These are phyloP conservation scores for Exserohilum turcica DNA, from an alignment of 2,329 filamentous ascomycete genomes.

Conservation along the genomic window DNA sequence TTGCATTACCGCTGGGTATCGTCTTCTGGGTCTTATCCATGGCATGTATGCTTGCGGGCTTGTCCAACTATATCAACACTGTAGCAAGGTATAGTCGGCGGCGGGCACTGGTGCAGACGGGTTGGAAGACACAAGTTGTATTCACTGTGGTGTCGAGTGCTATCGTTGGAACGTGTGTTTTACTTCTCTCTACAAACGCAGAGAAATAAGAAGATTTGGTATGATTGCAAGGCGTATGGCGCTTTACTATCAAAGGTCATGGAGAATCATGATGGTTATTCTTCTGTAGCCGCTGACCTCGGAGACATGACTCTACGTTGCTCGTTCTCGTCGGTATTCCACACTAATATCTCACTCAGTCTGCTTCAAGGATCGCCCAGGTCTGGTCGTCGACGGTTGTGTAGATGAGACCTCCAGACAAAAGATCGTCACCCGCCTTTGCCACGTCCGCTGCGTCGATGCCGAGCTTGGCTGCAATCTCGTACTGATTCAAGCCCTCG, in stretches of 20 bases:
- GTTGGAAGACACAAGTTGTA: conserved; percentile 89
- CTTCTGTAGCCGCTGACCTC: neutral
- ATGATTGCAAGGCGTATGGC: conserved; percentile 7
- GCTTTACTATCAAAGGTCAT: conserved; percentile 5
- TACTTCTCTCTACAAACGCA: conserved; percentile 50
- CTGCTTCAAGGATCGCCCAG: conserved; percentile 78
- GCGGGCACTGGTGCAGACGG: conserved; percentile 85
- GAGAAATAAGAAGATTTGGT: conserved; percentile 22
- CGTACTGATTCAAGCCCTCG: conserved; percentile 82
- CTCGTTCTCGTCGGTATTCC: neutral
- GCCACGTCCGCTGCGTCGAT: conserved; percentile 73
- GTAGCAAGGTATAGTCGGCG: conserved; percentile 81
- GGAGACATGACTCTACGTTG: neutral
- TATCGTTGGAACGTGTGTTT: conserved; percentile 49
- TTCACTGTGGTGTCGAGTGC: conserved; percentile 49
- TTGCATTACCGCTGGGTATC: conserved; percentile 82
- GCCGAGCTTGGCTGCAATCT: conserved; percentile 69
- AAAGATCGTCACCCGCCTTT: conserved; percentile 80
- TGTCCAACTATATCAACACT: conserved; percentile 84
- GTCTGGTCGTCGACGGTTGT: conserved; percentile 93
- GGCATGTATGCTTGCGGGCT: conserved; percentile 74
- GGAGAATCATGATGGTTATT: conserved; percentile 1
- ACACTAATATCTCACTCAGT: conserved; percentile 19
- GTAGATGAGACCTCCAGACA: conserved; percentile 76
- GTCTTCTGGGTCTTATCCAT: conserved; percentile 86